Evolutionary conservation across 257 asterid genomes (phyloP).

Genomic region (Nicotiana benthamiana): DNA sequence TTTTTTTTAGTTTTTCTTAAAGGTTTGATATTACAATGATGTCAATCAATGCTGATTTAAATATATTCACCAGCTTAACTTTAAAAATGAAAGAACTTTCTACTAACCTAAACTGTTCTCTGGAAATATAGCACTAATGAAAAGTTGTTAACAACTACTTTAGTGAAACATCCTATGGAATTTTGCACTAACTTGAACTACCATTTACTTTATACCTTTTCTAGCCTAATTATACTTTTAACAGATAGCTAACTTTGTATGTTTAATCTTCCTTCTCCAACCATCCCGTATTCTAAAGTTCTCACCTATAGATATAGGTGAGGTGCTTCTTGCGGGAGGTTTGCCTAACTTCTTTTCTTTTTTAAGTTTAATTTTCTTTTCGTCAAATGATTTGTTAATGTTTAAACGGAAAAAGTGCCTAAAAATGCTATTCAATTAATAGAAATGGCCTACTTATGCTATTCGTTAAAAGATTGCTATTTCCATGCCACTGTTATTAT

Average conservation of each 20-base stretch:
- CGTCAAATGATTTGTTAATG: background rate
- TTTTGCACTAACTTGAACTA: background rate
- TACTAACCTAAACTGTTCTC: background rate
- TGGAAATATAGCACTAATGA: background rate
- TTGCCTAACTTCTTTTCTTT: background rate
- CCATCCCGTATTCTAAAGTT: background rate
- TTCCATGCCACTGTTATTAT: too few species aligned
- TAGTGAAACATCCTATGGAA: background rate
- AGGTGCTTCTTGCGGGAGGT: background rate
- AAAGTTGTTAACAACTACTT: background rate
- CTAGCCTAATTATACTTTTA: background rate
- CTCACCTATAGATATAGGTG: background rate
- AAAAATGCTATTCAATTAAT: too few species aligned
- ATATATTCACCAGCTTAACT: background rate
- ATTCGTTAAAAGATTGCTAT: too few species aligned
- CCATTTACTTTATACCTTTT: background rate
- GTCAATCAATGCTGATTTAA: too few species aligned
- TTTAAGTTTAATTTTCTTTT: background rate
- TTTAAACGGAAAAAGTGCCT: too few species aligned
- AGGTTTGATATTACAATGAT: too few species aligned
- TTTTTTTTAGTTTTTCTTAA: too few species aligned
- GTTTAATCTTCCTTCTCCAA: background rate
- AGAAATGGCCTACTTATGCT: too few species aligned
- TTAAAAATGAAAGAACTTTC: background rate
- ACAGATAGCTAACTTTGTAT: background rate